Base-by-base conservation (phyloP, 176 grass and related monocot genomes). In the Avena atlantica region DNA sequence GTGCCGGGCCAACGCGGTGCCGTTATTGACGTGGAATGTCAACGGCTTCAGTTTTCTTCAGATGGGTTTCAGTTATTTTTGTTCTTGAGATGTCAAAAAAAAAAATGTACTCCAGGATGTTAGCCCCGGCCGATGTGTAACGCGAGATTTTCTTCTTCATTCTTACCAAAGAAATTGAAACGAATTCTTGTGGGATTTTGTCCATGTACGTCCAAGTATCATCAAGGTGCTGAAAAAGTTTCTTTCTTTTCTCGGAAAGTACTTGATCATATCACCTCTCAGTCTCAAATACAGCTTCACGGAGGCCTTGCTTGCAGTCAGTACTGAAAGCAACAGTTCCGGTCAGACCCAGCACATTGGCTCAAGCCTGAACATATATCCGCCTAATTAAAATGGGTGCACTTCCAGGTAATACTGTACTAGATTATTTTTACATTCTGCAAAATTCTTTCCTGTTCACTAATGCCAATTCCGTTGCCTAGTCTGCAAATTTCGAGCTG, bases 21-120 rank as follows among this genome's bases (percentile, higher is more conserved):
- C 3, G 69, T 51, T 64, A 15, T 23, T 72, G 66, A 70, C 68
- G 20, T 63, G 25, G 55, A 80, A 74, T 42, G 86, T 81, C 78
- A 87, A 65, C 78, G 51, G 78, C 13, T 70, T 24, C 49, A 53
- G 19, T 49, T 83, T 58, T 23, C 10, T 56, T 17, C 16, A 21
- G 57, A 60, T 60, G 57, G 57, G 20, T 19, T 19, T 56, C 16
- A 4, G 53, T 56, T 51, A 51, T 13, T 51, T 51, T 51, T 51
- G 13, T 51, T 51, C 9, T 48, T 42, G 40, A 42, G 5, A 42
- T 42, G 40, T 42, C 40, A 6, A 42, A 42, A 42, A n/a, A 37
- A 40, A 42, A 42, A 42, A 42, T 42, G 40, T 42, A 42, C 40
- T 42, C 37, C 37, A 42, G 40, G 40, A 42, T 42, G 40, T 42